Evolutionary conservation across 2,329 filamentous ascomycete genomes (phyloP).

Genomic region (Hawksworthiomyces lignivorus): DNA sequence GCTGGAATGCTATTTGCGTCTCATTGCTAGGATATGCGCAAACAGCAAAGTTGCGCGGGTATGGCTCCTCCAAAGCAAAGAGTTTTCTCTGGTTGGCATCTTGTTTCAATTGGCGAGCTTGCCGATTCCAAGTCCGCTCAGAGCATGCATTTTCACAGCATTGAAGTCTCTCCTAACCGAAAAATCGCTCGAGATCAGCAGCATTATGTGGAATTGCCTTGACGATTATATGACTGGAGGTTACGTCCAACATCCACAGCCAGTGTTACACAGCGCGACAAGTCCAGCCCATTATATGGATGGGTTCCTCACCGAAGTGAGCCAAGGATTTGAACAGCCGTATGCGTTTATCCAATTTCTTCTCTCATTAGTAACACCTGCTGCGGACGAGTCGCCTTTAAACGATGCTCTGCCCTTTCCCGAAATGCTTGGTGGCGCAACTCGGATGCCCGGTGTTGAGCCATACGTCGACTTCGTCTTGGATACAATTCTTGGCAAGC

Average conservation of each 20-base stretch:
- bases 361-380: slow-evolving; percentile 61
- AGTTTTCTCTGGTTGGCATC: slow-evolving; percentile 62
- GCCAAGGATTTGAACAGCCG: slow-evolving; percentile 74
- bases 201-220: slow-evolving; percentile 70
- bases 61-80: slow-evolving; percentile 57
- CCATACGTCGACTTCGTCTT: slow-evolving; percentile 88
- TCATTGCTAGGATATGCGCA: slow-evolving; percentile 73
- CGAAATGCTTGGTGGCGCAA: slow-evolving; percentile 69
- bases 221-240: slow-evolving; percentile 71
- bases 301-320: slow-evolving; percentile 64
- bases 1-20: slow-evolving; percentile 85
- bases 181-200: slow-evolving; percentile 60
- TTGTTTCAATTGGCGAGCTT: slow-evolving; percentile 74
- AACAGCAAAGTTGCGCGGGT: slow-evolving; percentile 65
- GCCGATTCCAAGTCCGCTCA: slow-evolving; percentile 65
- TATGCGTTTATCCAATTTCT: slow-evolving; percentile 77
- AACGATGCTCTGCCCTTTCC: slow-evolving; percentile 79
- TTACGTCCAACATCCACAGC: slow-evolving; percentile 31
- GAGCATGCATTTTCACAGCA: slow-evolving; percentile 76
- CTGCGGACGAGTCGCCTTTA: slow-evolving; percentile 50
- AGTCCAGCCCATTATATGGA: slow-evolving; percentile 40
- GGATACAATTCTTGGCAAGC: slow-evolving; percentile 66
- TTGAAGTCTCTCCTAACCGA: slow-evolving; percentile 67
- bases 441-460: slow-evolving; percentile 75
- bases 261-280: slow-evolving; percentile 21